Evolutionary conservation across 495 filamentous ascomycete genomes (phyloP).

Genomic region (Arthonia radiata): DNA sequence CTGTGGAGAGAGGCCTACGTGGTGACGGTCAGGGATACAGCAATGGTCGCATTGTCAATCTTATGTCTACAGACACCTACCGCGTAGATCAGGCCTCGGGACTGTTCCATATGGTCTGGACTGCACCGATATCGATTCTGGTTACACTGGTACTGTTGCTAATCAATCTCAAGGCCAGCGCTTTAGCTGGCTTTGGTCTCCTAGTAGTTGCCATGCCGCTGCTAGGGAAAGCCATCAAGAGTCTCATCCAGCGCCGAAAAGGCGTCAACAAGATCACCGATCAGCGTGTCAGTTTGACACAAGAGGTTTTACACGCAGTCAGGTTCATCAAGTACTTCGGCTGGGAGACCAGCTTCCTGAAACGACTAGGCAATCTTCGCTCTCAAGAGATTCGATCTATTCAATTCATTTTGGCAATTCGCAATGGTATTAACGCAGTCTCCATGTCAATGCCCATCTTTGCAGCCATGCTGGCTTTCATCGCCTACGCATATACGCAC

Average conservation of each 20-base stretch:
- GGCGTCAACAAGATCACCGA: conserved; percentile 83
- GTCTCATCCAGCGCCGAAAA: conserved; percentile 41
- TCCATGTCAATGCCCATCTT: conserved; percentile 56
- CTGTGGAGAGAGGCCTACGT: too few relatives aligned
- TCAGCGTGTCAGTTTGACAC: conserved; percentile 67
- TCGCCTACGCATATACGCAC: conserved; percentile 62
- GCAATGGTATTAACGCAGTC: conserved; percentile 64
- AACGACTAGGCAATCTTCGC: conserved; percentile 47
- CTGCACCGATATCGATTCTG: conserved; percentile 48
- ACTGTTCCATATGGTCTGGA: conserved; percentile 80
- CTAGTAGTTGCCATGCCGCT: conserved; percentile 53
- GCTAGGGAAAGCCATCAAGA: conserved; percentile 45
- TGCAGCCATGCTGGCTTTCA: conserved; percentile 84
- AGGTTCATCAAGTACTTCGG: conserved; percentile 92
- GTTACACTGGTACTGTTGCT: conserved; percentile 56
- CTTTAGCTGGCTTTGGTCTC: conserved; percentile 65
- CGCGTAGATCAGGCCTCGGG: conserved; percentile 65
- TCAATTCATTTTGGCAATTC: conserved; percentile 52
- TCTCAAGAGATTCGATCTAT: conserved; percentile 50
- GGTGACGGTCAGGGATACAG: too few relatives aligned
- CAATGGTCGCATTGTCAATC: conserved; percentile 68
- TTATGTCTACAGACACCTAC: conserved; percentile 88
- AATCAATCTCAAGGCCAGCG: conserved; percentile 70
- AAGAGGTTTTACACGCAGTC: conserved; percentile 76
- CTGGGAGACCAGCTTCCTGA: conserved; percentile 72